A percentile compares a stretch with the other conserved stretches of the same genome.
phyloP scores from a whole-genome alignment of 2,329 filamentous ascomycete genomes.

The Hypocreales sp. region DNA sequence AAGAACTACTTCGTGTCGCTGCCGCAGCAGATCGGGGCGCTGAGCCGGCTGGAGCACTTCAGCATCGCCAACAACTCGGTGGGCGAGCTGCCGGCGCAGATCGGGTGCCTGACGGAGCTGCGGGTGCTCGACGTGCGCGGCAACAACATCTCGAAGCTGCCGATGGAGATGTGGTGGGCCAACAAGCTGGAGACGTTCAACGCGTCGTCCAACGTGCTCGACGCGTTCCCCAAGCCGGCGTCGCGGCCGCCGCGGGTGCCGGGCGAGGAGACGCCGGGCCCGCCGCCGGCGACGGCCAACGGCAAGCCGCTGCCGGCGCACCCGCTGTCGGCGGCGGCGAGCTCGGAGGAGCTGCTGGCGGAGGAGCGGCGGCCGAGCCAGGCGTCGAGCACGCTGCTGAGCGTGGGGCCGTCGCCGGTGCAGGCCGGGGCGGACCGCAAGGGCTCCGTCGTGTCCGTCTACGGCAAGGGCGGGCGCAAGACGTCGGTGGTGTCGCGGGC shows the following conservation, averaged over 20 bases:
- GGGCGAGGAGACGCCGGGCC: constrained; percentile 26
- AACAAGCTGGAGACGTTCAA: constrained; percentile 83
- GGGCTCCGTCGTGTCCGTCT: constrained; percentile 68
- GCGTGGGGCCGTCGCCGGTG: constrained; percentile 58
- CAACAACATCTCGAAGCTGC: constrained; percentile 82
- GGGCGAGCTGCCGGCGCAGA: constrained; percentile 68
- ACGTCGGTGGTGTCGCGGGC: constrained; percentile 65
- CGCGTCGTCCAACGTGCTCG: constrained; percentile 85
- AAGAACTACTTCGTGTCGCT: constrained; percentile 92
- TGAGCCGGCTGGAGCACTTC: constrained; percentile 75
- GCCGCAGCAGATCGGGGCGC: constrained; percentile 68
- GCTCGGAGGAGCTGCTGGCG: constrained; percentile 64
- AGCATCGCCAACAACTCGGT: constrained; percentile 89
- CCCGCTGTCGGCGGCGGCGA: constrained; percentile 44
- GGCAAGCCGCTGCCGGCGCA: constrained; percentile 24
- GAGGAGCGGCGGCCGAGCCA: constrained; percentile 67
- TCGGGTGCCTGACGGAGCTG: constrained; percentile 75
- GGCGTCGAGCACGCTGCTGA: constrained; percentile 60
- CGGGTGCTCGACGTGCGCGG: constrained; percentile 77
- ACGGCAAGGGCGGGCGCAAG: constrained; percentile 67
- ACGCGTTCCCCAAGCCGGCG: constrained; percentile 76
- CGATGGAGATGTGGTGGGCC: constrained; percentile 92
- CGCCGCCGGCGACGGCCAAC: constrained; percentile 19
- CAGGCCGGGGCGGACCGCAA: constrained; percentile 50
- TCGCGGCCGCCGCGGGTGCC: constrained; percentile 51